These are phyloP conservation scores for Boletus reticulatus DNA, from an alignment of 768 basidiomycete genomes.

Conservation along the genomic window DNA sequence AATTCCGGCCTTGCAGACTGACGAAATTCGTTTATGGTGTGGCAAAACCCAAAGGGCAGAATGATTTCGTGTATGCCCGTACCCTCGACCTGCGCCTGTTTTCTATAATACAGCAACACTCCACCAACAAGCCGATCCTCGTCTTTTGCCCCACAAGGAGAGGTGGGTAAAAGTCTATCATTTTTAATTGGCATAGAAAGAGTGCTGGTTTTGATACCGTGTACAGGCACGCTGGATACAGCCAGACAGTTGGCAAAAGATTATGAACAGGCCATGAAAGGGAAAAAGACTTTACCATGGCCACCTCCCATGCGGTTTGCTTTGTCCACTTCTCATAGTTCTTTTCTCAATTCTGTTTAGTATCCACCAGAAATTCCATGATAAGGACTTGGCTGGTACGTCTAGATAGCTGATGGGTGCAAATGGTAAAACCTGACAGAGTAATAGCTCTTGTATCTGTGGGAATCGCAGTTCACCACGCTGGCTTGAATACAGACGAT, in stretches of 20 bases:
- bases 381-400: slow-evolving; percentile 60
- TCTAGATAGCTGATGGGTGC: neutral
- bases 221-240: slow-evolving; percentile 55
- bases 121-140: slow-evolving; percentile 78
- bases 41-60: slow-evolving; percentile 56
- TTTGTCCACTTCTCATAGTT: neutral
- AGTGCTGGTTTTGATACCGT: neutral
- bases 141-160: slow-evolving; percentile 89
- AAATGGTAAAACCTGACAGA: slow-evolving; percentile 4
- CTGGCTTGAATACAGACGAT: slow-evolving; percentile 75
- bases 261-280: slow-evolving; percentile 55
- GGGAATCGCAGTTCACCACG: slow-evolving; percentile 92
- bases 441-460: slow-evolving; percentile 54
- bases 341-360: slow-evolving; percentile 35
- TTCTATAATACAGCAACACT: slow-evolving; percentile 66
- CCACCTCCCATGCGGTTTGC: slow-evolving; percentile 51
- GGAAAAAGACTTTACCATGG: slow-evolving; percentile 65
- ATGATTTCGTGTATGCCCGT: slow-evolving; percentile 76
- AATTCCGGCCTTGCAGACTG: slow-evolving; percentile 84
- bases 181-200: neutral
- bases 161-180: slow-evolving; percentile 41
- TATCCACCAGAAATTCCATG: slow-evolving; percentile 54
- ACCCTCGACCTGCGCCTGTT: slow-evolving; percentile 74
- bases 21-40: slow-evolving; percentile 72
- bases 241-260: slow-evolving; percentile 78